These are phyloP conservation scores for Aspergillus glaucus DNA, from an alignment of 2,329 filamentous ascomycete species.

Conservation along the genomic window DNA sequence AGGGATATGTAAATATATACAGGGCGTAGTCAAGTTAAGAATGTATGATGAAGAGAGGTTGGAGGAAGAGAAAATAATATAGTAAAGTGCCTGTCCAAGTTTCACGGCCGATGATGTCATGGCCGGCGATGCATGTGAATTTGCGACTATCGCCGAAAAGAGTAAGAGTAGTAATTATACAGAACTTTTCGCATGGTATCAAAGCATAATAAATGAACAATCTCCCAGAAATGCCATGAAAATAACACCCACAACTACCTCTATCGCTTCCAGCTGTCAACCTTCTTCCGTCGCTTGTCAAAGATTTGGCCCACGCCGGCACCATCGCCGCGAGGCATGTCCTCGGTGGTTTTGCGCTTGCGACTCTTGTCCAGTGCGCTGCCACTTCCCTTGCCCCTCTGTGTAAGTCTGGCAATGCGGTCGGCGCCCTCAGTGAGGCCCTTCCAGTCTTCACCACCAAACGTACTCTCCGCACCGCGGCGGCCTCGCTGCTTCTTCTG, in stretches of 20 bases:
- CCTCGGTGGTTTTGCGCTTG: constrained; percentile 67
- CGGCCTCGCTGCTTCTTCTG: constrained; percentile 53
- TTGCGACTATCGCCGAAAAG: background rate
- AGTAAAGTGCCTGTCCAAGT: background rate
- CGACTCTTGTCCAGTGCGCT: constrained; percentile 72
- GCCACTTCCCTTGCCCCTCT: constrained; percentile 54
- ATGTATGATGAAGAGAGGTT: background rate
- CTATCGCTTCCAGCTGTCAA: constrained; percentile 37
- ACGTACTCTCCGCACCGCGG: constrained; percentile 48
- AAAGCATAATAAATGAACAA: background rate
- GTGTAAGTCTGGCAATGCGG: constrained; percentile 76
- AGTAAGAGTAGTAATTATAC: background rate
- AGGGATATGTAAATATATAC: background rate
- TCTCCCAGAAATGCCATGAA: background rate
- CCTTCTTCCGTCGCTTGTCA: constrained; percentile 40
- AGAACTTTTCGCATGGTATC: background rate
- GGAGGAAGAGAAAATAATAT: background rate
- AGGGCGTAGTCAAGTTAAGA: background rate
- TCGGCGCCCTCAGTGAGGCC: constrained; percentile 78
- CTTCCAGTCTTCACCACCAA: constrained; percentile 91
- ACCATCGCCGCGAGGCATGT: constrained; percentile 61
- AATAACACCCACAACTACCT: background rate
- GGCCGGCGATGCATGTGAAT: background rate
- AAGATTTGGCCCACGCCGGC: constrained; percentile 61
- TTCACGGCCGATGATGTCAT: constrained; percentile 1